phyloP scores from a whole-genome alignment of 176 grass and related monocot genomes.

The Coix lacrymajobi region DNA sequence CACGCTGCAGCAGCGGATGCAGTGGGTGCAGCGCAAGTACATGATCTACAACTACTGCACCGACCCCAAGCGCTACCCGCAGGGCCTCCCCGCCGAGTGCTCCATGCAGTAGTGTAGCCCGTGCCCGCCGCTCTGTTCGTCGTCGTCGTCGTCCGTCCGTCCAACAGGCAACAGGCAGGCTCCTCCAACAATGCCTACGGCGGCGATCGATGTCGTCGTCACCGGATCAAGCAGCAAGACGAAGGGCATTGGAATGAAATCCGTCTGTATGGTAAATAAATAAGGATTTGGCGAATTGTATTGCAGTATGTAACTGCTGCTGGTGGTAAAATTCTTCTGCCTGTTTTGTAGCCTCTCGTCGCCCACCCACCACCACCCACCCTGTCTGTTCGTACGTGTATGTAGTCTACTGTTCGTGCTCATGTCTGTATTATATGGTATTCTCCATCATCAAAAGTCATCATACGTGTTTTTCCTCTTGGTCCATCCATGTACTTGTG shows the following conservation, averaged over 20 bases:
- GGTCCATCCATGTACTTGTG: neutral
- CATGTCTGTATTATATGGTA: slow-evolving; percentile 32
- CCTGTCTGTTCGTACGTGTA: neutral
- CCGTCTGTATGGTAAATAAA: slow-evolving; percentile 20
- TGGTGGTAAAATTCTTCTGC: slow-evolving; percentile 17
- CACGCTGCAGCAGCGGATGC: slow-evolving; percentile 57
- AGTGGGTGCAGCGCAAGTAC: slow-evolving; percentile 71
- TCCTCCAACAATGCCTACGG: neutral
- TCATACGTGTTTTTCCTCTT: neutral
- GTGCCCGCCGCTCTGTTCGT: too few species aligned
- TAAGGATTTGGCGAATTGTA: neutral
- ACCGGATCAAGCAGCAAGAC: neutral
- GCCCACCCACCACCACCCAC: neutral
- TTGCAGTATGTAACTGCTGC: slow-evolving; percentile 1
- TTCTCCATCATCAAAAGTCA: neutral
- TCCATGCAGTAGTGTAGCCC: neutral
- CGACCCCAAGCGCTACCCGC: slow-evolving; percentile 54
- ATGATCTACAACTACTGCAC: slow-evolving; percentile 96
- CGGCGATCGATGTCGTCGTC: neutral
- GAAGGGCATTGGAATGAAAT: neutral
- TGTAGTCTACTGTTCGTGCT: neutral
- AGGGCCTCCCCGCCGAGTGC: slow-evolving; percentile 74
- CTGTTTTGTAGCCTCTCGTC: neutral
- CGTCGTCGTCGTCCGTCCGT: neutral
- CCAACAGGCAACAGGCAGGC: too few species aligned